These are phyloP conservation scores for Allantophomopsis cytisporea DNA, from an alignment of 2,329 filamentous ascomycete genomes.

Conservation along the genomic window DNA sequence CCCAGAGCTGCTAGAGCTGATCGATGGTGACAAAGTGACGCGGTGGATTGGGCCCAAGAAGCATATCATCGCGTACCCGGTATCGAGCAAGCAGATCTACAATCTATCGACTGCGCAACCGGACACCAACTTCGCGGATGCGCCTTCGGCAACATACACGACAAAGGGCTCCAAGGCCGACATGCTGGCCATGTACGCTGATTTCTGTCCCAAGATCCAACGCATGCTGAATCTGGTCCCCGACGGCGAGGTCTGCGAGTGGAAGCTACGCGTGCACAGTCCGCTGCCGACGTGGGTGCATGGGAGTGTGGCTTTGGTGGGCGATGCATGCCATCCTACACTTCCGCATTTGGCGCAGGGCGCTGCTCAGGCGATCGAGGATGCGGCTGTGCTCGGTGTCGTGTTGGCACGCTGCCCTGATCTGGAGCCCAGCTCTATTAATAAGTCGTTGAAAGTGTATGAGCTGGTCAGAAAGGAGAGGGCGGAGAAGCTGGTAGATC, in stretches of 20 bases:
- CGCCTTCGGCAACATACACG: slow-evolving; percentile 46
- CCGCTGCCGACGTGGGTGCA: slow-evolving; percentile 43
- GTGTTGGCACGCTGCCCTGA: slow-evolving; percentile 28
- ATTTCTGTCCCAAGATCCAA: slow-evolving; percentile 45
- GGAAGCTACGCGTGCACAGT: slow-evolving; percentile 45
- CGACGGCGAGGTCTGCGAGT: slow-evolving; percentile 50
- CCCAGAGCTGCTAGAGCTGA: slow-evolving; percentile 50
- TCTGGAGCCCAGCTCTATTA: slow-evolving; percentile 23
- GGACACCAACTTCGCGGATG: slow-evolving; percentile 43
- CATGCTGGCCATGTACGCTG: slow-evolving; percentile 46
- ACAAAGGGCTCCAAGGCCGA: slow-evolving; percentile 44
- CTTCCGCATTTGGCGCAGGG: slow-evolving; percentile 55
- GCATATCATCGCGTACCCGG: slow-evolving; percentile 69
- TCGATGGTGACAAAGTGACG: slow-evolving; percentile 53
- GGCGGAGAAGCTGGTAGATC: slow-evolving; percentile 34
- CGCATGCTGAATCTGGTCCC: slow-evolving; percentile 46
- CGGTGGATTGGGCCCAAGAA: slow-evolving; percentile 65
- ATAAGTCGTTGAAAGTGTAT: slow-evolving; percentile 37
- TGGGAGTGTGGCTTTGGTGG: slow-evolving; percentile 41
- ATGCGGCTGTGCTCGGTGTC: slow-evolving; percentile 45
- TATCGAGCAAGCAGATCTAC: slow-evolving; percentile 51
- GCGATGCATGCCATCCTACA: slow-evolving; percentile 55
- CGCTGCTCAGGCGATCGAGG: slow-evolving; percentile 55
- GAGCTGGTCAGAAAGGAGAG: slow-evolving; percentile 42
- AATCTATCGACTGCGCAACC: slow-evolving; percentile 51